Evolutionary conservation across 2,329 filamentous ascomycete species (phyloP), one percentile per base, ranked within the genome.

Genomic region (Teratosphaeriaceae sp.): DNA sequence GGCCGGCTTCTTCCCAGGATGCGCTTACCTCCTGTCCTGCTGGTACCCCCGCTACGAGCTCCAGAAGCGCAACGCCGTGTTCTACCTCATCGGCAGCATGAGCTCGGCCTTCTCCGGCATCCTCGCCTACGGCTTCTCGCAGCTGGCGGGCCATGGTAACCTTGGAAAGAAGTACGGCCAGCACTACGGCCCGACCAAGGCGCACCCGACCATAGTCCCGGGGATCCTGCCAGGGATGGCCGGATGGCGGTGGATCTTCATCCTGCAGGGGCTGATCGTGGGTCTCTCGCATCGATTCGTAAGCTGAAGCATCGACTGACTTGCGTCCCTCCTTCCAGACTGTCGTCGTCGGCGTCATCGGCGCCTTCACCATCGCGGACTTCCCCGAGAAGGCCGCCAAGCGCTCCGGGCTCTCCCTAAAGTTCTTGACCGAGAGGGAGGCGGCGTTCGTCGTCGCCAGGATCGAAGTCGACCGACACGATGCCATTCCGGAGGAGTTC

Each of bases 1-100:
- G n/a, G n/a, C n/a, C n/a, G n/a, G n/a, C n/a, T n/a, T n/a, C n/a
- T 21, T 20, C 13, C 40, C 18, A n/a, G 58, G 57, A 40, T 82
- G 76, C 39, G 80, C 84, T 0, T 87, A 85, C 56, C 67, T 87
- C 5, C 72, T 88, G n/a, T 82, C 77, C 46, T 84, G 80, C 26
- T 88, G 59, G 59, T 60, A 62, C 31, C 58, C 60, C 8, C 56
- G 60, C 2, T 64, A 61, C 50, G 64, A 66, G 34, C 52, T 66
- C 1, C 56, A 53, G 56, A 66, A 62, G 50, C 60, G 67, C 20
- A 66, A 54, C 35, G 61, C 68, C 1, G 54, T 69, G 13, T 76
- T 75, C 60, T 75, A 74, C 49, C 59, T 72, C 27, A 70, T 73
- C 42, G 72, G 70, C 31, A 66, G 63, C 35, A 62, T 75, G 38